These are phyloP conservation scores for Starmera amethionina DNA, from an alignment of 805 yeast genomes.

Conservation along the genomic window DNA sequence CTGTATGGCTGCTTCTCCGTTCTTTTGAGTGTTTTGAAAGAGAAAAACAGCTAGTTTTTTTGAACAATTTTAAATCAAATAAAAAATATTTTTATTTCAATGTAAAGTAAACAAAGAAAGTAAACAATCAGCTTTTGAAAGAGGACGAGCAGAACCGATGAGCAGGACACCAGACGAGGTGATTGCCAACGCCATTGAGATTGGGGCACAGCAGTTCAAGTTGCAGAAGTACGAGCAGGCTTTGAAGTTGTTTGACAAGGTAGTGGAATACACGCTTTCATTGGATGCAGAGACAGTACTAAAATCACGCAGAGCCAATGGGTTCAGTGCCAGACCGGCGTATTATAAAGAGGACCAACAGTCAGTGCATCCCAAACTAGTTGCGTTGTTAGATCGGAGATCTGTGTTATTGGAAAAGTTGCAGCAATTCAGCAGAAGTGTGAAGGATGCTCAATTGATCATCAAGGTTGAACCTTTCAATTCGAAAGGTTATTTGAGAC, in stretches of 20 bases:
- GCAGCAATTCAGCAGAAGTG: conserved; percentile 5
- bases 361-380: conserved; percentile 13
- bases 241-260: not conserved
- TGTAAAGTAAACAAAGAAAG: no score
- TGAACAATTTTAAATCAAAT: not conserved
- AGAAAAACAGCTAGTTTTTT: not conserved
- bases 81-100: no score
- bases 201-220: conserved; percentile 2
- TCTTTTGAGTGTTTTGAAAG: not conserved
- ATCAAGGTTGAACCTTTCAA: conserved; percentile 16
- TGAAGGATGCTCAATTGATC: conserved; percentile 10
- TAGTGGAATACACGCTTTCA: not conserved
- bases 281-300: not conserved
- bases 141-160: not conserved
- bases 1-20: not conserved
- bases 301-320: not conserved
- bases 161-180: not conserved
- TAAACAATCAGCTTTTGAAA: not conserved
- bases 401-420: conserved; percentile 14
- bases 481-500: conserved; percentile 14
- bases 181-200: conserved; percentile 1
- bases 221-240: conserved; percentile 1
- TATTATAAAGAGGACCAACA: not conserved
- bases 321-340: not conserved
- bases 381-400: conserved; percentile 13